Evolutionary conservation across 257 asterid species (phyloP), one percentile per base, ranked within the genome.

Genomic region (Verbascum thapsus): DNA sequence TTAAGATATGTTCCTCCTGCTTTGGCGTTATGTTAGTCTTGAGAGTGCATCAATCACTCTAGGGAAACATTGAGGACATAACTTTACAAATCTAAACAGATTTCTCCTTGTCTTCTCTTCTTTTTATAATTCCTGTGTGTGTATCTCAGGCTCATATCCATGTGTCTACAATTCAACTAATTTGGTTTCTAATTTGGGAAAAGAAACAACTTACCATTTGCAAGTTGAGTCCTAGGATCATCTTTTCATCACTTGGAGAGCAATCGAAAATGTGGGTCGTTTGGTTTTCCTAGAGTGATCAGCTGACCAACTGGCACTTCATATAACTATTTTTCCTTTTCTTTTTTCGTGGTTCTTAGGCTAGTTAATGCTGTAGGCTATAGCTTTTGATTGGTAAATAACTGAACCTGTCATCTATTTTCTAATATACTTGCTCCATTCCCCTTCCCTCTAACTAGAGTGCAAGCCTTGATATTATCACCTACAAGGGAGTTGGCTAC

Each of bases 401-500:
- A 0, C 34, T 12, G 37, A 32, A 37, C 56, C 3, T 20, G 1
- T 5, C 7, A 1, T 58, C 9, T 32, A 12, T 32, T 41, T 47
- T 26, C 49, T 8, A 19, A 38, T 20, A 15, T 19, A 32, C 26
- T 49, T 16, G 38, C 22, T 22, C 63, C 3, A 19, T 20, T n/a
- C n/a, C n/a, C n/a, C n/a, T n/a, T n/a, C 40, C 17, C 18, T 22
- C 44, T 48, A 16, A 51, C 68, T 44, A 92, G 99, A 79, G 99
- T 94, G 58, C 99, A 94, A 69, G 97, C 95, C 58, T 78, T 94
- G 83, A 90, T 94, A 66, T 53, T 94, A 74, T 94, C 99, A 53
- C 97, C 97, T 66, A 94, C 97, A 20, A 83, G 99, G 77, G 99
- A 94, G 83, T 72, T 94, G 81, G 99, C 99, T 66, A 41, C 96